Percentiles rank a stretch among this genome's conserved stretches.
Evolutionary conservation across 148 eudicot species (phyloP).

Genomic region (Dianthus caryophyllus): DNA sequence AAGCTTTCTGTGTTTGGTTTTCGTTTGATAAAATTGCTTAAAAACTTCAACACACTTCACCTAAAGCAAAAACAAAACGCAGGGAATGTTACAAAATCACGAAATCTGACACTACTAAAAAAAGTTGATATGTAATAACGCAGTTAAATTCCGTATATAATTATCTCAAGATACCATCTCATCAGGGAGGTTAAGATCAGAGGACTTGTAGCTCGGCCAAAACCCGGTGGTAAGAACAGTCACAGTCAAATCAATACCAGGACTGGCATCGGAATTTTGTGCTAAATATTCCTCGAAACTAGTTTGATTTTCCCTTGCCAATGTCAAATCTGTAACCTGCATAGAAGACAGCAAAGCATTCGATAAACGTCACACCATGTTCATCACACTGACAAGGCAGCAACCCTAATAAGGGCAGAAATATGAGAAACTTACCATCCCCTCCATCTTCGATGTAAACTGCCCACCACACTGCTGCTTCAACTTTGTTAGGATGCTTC

Average conservation of each 20-base stretch:
- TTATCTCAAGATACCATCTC: slow-evolving; percentile 54
- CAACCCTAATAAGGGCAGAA: background rate
- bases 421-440: slow-evolving; percentile 49
- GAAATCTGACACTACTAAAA: background rate
- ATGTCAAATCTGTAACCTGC: slow-evolving; percentile 83
- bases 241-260: slow-evolving; percentile 86
- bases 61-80: slow-evolving; percentile 25
- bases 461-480: slow-evolving; percentile 93
- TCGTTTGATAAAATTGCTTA: slow-evolving; percentile 73
- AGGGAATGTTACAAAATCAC: background rate
- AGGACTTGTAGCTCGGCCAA: slow-evolving; percentile 92
- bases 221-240: slow-evolving; percentile 84
- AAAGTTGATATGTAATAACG: slow-evolving; percentile 5
- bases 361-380: background rate
- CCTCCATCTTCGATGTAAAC: slow-evolving; percentile 92
- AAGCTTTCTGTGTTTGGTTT: slow-evolving; percentile 78
- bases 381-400: background rate
- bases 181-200: slow-evolving; percentile 74
- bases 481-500: slow-evolving; percentile 75
- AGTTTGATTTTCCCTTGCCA: slow-evolving; percentile 79
- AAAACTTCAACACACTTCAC: slow-evolving; percentile 88
- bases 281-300: slow-evolving; percentile 69
- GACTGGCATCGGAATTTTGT: slow-evolving; percentile 44
- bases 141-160: background rate
- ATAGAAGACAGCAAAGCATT: slow-evolving; percentile 16